Evolutionary conservation across 164 flowering plant species (phyloP), one percentile per base, ranked within the genome.

Genomic region (Nymphaea colorata): DNA sequence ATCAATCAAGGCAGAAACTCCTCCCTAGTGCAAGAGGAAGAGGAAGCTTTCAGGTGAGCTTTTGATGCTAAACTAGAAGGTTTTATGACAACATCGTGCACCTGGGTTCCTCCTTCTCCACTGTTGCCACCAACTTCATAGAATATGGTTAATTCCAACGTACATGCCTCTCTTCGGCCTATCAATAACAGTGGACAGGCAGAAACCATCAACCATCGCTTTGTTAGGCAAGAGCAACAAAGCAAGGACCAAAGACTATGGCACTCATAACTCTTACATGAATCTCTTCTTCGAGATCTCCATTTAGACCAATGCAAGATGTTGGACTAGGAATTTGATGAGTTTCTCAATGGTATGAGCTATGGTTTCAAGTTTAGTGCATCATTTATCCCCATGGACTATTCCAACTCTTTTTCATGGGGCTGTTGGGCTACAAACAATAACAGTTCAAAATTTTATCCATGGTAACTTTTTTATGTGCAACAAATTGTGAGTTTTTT

Each of bases 141-240:
- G 14, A 51, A 51, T 51, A 51, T 51, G 6, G 18, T 81, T 5
- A 73, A 80, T 47, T 73, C 73, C 71, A 70, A 76, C 3, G n/a
- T 65, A 84, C 2, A 82, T 84, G 25, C 41, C 36, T 61, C n/a
- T 61, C 11, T 41, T 18, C 42, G 12, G 42, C 17, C 73, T 84
- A 44, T 85, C 84, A 17, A 81, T 90, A 62, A 82, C 91, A 0
- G 82, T 84, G 65, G 90, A 90, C 44, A 93, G 86, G 57, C 87
- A 84, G 67, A 83, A 84, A 62, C 76, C 80, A 88, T 90, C 14
- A 68, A 73, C 53, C 86, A 88, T 1, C 87, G 86, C 5, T 77
- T 88, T 86, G 79, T 86, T 0, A 68, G 75, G 44, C 88, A 90
- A 66, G 57, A 51, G 4, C 64, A 61, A 17, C 85, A 78, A 62